These are phyloP conservation scores for Ambrosia hybrid DNA, from an alignment of 140 eudicot species.

Conservation along the genomic window DNA sequence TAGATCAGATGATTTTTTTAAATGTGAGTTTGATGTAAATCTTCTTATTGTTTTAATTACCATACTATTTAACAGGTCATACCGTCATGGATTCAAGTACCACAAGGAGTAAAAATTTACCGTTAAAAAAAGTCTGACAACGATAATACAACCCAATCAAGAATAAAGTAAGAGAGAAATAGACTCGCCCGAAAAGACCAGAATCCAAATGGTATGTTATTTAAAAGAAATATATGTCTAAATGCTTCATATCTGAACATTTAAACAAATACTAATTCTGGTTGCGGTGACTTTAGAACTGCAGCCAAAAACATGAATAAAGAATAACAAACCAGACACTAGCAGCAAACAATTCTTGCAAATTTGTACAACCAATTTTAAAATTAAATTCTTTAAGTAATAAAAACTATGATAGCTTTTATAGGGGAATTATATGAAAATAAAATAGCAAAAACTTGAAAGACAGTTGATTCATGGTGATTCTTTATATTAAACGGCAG, in stretches of 20 bases:
- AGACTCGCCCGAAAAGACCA: no score
- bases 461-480: constrained; percentile 13
- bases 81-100: no score
- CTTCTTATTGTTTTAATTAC: no score
- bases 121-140: no score
- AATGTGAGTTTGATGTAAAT: no score
- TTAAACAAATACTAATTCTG: constrained; percentile 6
- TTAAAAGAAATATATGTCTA: constrained; percentile 2
- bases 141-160: no score
- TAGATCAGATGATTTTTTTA: no score
- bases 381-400: constrained; percentile 28
- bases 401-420: constrained; percentile 33
- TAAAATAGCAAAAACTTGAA: constrained; percentile 25
- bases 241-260: background rate
- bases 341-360: constrained; percentile 23
- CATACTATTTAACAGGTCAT: no score
- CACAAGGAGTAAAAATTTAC: no score
- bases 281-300: constrained; percentile 4
- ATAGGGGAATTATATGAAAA: constrained; percentile 24
- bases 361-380: constrained; percentile 42
- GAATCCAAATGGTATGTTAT: constrained; percentile 3
- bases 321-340: constrained; percentile 30
- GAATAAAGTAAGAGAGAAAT: no score
- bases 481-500: constrained; percentile 4
- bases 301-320: constrained; percentile 14